phyloP scores from a whole-genome alignment of 2,329 filamentous ascomycete genomes.

The Aspergillus costaricaensis region DNA sequence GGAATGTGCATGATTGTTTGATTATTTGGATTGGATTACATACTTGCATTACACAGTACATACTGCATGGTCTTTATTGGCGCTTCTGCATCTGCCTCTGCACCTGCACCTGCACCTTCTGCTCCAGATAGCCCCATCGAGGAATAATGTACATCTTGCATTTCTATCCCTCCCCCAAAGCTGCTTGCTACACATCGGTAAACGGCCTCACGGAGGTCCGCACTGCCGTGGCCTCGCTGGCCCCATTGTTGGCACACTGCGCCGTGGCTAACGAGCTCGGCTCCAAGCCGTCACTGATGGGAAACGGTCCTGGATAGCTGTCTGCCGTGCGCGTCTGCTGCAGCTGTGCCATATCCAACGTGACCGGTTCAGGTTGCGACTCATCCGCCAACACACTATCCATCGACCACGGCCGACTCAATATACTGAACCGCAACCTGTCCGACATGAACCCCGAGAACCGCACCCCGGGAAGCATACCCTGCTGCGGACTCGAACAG shows the following conservation, averaged over 20 bases:
- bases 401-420: slow-evolving; percentile 17
- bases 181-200: slow-evolving; percentile 26
- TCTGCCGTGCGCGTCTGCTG: slow-evolving; percentile 27
- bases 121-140: background rate
- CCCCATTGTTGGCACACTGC: slow-evolving; percentile 7
- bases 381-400: slow-evolving; percentile 15
- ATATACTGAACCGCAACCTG: slow-evolving; percentile 12
- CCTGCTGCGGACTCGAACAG: slow-evolving; percentile 13
- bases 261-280: slow-evolving; percentile 29
- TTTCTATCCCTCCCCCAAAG: background rate
- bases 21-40: too few species aligned
- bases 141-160: slow-evolving; percentile 1
- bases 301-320: slow-evolving; percentile 37
- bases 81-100: background rate
- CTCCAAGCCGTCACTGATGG: slow-evolving; percentile 34
- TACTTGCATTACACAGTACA: slow-evolving; percentile 5
- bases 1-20: slow-evolving; percentile 13
- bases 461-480: slow-evolving; percentile 16
- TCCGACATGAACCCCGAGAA: slow-evolving; percentile 17
- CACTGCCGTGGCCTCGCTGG: slow-evolving; percentile 21
- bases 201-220: slow-evolving; percentile 34
- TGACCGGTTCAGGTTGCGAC: slow-evolving; percentile 11
- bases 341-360: slow-evolving; percentile 18
- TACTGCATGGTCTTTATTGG: background rate
- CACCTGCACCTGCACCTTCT: too few species aligned